Percentiles rank a stretch among this genome's conserved stretches.
Conservation (phyloP, 805 yeast species). For the Wickerhamomyces ciferrii region DNA sequence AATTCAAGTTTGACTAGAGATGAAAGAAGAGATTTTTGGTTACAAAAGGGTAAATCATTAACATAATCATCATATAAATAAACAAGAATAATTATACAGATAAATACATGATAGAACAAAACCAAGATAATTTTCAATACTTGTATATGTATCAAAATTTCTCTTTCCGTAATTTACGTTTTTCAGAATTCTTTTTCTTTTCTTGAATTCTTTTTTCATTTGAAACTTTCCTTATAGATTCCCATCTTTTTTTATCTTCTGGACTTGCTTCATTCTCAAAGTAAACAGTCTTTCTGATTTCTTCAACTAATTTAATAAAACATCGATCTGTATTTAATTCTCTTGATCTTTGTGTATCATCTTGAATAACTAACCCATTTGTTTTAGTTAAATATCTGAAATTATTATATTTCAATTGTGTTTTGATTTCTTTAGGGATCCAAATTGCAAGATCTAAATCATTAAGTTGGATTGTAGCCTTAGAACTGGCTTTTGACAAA, state of each 20-base stretch:
- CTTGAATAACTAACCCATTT: constrained; percentile 51
- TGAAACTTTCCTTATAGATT: constrained; percentile 23
- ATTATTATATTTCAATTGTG: constrained; percentile 30
- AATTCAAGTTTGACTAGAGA: constrained; percentile 13
- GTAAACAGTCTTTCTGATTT: constrained; percentile 40
- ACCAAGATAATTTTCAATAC: too few relatives aligned
- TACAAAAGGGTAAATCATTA: constrained; percentile 26
- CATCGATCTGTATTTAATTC: constrained; percentile 55
- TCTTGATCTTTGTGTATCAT: constrained; percentile 55
- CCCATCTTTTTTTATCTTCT: constrained; percentile 49
- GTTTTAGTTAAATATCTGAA: constrained; percentile 50
- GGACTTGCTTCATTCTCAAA: constrained; percentile 44
- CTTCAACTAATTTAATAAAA: constrained; percentile 49
- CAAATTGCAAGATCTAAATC: constrained; percentile 45
- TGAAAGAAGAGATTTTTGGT: constrained; percentile 29
- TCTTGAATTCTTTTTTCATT: constrained; percentile 28
- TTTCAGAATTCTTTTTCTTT: constrained; percentile 32
- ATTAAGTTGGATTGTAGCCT: constrained; percentile 54
- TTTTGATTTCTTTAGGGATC: constrained; percentile 51
- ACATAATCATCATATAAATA: constrained; percentile 2
- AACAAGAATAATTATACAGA: not conserved
- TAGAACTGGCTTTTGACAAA: constrained; percentile 31
- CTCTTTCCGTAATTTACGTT: constrained; percentile 29
- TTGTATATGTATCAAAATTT: not conserved
- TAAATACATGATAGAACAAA: not conserved